Evolutionary conservation across 768 basidiomycete genomes (phyloP).

Genomic region (Auricularia auricula-judae): DNA sequence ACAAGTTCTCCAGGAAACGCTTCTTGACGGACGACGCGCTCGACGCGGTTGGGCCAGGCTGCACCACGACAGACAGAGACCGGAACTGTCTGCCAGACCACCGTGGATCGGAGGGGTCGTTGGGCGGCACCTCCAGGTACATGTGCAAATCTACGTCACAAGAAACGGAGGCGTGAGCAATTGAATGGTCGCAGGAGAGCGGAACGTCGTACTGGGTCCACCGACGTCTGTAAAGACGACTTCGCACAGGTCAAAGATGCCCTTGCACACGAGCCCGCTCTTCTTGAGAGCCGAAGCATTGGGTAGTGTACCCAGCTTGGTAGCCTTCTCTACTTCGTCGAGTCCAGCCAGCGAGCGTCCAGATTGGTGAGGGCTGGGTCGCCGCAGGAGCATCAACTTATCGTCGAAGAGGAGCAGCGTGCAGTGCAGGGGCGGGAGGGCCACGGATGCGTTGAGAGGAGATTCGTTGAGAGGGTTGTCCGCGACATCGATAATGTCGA

Average conservation of each 20-base stretch:
- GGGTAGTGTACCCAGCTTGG: conserved; percentile 28
- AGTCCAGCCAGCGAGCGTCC: conserved; percentile 64
- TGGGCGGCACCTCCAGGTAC: conserved; percentile 72
- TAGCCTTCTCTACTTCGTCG: conserved; percentile 66
- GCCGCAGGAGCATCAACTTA: conserved; percentile 83
- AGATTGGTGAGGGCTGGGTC: conserved; percentile 65
- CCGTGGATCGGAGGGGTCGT: conserved; percentile 61
- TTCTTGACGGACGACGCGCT: conserved; percentile 42
- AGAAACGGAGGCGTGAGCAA: background rate
- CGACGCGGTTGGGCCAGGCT: conserved; percentile 37
- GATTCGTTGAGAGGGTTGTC: conserved; percentile 33
- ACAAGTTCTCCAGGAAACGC: conserved; percentile 80
- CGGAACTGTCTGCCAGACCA: conserved; percentile 87
- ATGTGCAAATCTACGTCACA: conserved; percentile 61
- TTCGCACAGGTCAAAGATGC: conserved; percentile 74
- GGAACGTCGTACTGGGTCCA: conserved; percentile 53
- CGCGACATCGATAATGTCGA: conserved; percentile 90
- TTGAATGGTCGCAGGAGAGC: background rate
- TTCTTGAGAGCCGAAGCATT: conserved; percentile 55
- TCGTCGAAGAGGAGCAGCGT: conserved; percentile 92
- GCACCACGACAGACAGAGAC: conserved; percentile 63
- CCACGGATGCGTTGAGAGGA: conserved; percentile 23
- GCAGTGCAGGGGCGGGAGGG: conserved; percentile 59
- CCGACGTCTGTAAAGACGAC: conserved; percentile 68
- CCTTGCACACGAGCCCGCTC: conserved; percentile 75